Base-by-base conservation (phyloP, 2,329 filamentous ascomycete genomes). In the Colletotrichum lentis region DNA sequence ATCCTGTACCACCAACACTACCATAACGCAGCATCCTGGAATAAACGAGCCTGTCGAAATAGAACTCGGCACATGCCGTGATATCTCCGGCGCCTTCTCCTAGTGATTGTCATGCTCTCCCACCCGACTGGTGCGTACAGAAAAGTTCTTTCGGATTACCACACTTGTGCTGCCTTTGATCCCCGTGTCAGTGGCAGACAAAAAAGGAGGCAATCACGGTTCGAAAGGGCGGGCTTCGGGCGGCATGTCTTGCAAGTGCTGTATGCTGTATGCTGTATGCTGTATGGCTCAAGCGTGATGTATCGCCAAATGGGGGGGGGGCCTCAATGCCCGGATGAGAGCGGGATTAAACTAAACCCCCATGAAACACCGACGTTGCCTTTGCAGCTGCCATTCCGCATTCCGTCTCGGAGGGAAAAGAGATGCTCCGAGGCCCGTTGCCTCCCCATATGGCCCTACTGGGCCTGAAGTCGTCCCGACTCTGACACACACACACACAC, bases 401-500 rank as follows among this genome's bases (percentile, higher is more conserved):
- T 6, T n/a, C 46, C 5, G 27, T 8, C 44, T 44, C 18, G 12
- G 43, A 35, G 3, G 8, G 27, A 20, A 18, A 20, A 6, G 5
- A n/a, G 27, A 11, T 20, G 31, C 18, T 37, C 37, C 20, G 8
- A n/a, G 49, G 3, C 12, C 10, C 12, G 16, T 20, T 35, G 31
- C 22, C 14, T 24, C 20, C 31, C 31, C 10, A 44, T 37, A 24
- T 24, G 24, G 49, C 22, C 47, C n/a, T 50, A 44, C 22, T 35
- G n/a, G 27, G 47, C 43, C 7, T 65, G 37, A 49, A 65, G 24
- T 61, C 62, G 37, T 68, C 65, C 55, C 62, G 55, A 44, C 49
- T 60, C 62, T 65, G 65, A 68, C 37, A 68, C 65, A 49, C 18
- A 22, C 44, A 3, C 39, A n/a, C n/a, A n/a, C n/a, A n/a, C n/a